Evolutionary conservation across 176 grass and related monocot genomes (phyloP).

Genomic region (Guadua angustifolia): DNA sequence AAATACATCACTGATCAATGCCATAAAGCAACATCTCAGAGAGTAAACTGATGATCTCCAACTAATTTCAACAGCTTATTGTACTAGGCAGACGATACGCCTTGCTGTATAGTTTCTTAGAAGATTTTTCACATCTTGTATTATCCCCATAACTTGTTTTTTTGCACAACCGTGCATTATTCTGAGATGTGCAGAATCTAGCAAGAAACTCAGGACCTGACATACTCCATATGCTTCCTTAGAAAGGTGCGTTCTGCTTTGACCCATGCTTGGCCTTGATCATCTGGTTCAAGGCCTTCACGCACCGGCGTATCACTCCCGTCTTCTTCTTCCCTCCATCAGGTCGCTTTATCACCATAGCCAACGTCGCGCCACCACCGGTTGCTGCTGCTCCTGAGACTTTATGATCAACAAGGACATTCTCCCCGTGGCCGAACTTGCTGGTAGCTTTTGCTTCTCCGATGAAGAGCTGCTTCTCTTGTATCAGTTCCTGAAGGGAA

Average conservation of each 20-base stretch:
- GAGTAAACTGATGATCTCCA: constrained; percentile 2
- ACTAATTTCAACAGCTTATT: constrained; percentile 37
- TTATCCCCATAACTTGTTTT: constrained; percentile 33
- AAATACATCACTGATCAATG: constrained; percentile 23
- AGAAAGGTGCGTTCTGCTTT: constrained; percentile 67
- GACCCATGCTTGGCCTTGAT: constrained; percentile 67
- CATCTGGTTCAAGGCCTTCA: constrained; percentile 80
- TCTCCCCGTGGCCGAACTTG: constrained; percentile 5
- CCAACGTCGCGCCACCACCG: constrained; percentile 37
- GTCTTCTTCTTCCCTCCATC: constrained; percentile 53
- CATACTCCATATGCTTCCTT: constrained; percentile 40
- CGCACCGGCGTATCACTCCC: constrained; percentile 62
- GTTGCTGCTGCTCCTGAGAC: constrained; percentile 13
- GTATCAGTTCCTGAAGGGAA: constrained; percentile 75
- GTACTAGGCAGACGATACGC: constrained; percentile 7
- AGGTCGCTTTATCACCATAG: constrained; percentile 49
- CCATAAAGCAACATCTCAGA: constrained; percentile 16
- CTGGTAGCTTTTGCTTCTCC: constrained; percentile 47
- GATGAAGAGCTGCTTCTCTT: constrained; percentile 60
- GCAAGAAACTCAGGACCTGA: constrained; percentile 34
- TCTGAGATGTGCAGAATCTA: constrained; percentile 31
- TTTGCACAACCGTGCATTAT: constrained; percentile 41
- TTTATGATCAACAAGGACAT: constrained; percentile 22
- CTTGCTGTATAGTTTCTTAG: constrained; percentile 4
- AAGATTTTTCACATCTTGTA: constrained; percentile 23